These are phyloP conservation scores for Acidomyces sp. DNA, from an alignment of 495 filamentous ascomycete species.

Conservation along the genomic window DNA sequence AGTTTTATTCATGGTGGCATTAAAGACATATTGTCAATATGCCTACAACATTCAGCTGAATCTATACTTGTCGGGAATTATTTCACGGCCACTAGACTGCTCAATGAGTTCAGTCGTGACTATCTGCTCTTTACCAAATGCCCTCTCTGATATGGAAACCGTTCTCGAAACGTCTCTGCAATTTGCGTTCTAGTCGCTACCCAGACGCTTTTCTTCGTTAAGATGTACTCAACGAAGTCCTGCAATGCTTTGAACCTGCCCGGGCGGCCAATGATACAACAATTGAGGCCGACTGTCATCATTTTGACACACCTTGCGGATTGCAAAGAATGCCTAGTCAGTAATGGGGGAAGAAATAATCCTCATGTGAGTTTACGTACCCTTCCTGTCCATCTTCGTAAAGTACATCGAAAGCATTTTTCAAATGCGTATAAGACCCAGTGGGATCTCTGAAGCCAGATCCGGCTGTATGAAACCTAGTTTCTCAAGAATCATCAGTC, in stretches of 20 bases:
- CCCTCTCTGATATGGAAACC: conserved; percentile 32
- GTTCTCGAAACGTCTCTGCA: conserved; percentile 30
- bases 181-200: conserved; percentile 36
- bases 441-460: conserved; percentile 26
- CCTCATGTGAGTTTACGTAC: no score
- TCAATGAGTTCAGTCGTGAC: background rate
- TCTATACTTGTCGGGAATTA: background rate
- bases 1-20: background rate
- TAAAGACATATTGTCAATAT: background rate
- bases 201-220: conserved; percentile 33
- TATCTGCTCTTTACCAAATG: conserved; percentile 6
- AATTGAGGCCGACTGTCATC: conserved; percentile 35
- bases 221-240: conserved; percentile 35
- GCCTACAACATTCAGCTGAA: background rate
- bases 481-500: no score
- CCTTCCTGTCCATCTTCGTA: conserved; percentile 32
- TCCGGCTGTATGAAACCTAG: conserved; percentile 27
- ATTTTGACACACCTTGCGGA: conserved; percentile 25
- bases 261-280: conserved; percentile 31
- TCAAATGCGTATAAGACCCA: conserved; percentile 26
- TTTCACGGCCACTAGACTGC: background rate
- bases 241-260: conserved; percentile 31
- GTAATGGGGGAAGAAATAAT: no score
- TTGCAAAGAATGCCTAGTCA: no score
- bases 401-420: conserved; percentile 31